Conservation (phyloP, 164 flowering plant species). For the Macadamia tetraphylla region DNA sequence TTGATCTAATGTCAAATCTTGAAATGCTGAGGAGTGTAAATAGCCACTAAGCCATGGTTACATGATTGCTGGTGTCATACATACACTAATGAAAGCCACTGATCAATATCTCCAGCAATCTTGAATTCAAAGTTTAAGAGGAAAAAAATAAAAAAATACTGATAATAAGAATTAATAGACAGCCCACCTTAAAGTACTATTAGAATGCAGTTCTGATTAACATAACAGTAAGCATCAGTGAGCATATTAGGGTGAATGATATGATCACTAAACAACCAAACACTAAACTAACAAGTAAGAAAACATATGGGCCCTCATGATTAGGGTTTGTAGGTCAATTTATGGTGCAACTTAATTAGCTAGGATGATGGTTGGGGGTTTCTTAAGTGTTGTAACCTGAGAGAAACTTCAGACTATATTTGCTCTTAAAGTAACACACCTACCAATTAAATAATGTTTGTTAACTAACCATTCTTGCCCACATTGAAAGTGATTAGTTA, state of each 20-base stretch:
- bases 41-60: too few relatives aligned
- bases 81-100: not conserved
- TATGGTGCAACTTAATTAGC: not conserved
- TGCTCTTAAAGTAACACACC: constrained; percentile 4
- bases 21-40: too few relatives aligned
- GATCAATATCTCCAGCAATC: not conserved
- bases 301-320: too few relatives aligned
- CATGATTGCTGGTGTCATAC: too few relatives aligned
- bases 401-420: constrained; percentile 3
- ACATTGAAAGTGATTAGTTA: not conserved
- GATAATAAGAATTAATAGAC: not conserved
- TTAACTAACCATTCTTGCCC: not conserved
- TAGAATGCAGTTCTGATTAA: not conserved
- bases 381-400: not conserved
- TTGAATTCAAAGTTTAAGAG: not conserved
- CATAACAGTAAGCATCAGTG: not conserved
- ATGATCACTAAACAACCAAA: too few relatives aligned
- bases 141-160: not conserved
- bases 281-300: too few relatives aligned
- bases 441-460: not conserved
- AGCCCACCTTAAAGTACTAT: not conserved
- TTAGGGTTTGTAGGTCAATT: not conserved
- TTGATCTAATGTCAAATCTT: too few relatives aligned
- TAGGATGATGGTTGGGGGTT: not conserved
- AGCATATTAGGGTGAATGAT: too few relatives aligned